These are phyloP conservation scores for Arctium minus DNA, from an alignment of 129 eudicot species.

Conservation along the genomic window DNA sequence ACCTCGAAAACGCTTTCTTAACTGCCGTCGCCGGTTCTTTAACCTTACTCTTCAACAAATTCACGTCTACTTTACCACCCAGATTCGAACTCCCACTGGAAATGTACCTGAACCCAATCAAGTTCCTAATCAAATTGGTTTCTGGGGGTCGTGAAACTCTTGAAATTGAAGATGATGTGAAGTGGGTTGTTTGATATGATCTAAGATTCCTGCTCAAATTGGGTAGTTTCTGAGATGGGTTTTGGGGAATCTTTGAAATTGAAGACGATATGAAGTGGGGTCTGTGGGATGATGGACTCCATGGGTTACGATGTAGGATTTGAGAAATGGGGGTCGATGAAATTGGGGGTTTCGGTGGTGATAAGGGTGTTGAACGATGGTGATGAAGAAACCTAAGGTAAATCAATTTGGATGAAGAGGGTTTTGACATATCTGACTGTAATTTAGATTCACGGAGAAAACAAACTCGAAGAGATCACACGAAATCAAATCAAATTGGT, in stretches of 20 bases:
- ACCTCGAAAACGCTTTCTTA: slow-evolving; percentile 42
- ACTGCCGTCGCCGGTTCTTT: slow-evolving; percentile 48
- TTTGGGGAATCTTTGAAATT: slow-evolving; percentile 9
- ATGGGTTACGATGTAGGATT: slow-evolving; percentile 29
- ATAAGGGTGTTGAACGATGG: slow-evolving; percentile 30
- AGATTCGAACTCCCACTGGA: slow-evolving; percentile 30
- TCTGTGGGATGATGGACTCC: slow-evolving; percentile 4
- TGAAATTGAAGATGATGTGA: slow-evolving; percentile 25
- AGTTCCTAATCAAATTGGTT: slow-evolving; percentile 29
- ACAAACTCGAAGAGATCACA: slow-evolving; percentile 48
- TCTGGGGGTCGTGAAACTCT: slow-evolving; percentile 15
- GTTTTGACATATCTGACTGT: slow-evolving; percentile 53
- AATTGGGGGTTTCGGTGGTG: slow-evolving; percentile 30
- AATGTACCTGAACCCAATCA: slow-evolving; percentile 58
- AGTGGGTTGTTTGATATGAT: slow-evolving; percentile 6
- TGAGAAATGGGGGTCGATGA: slow-evolving; percentile 30
- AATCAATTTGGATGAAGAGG: slow-evolving; percentile 50
- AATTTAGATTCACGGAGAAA: slow-evolving; percentile 51
- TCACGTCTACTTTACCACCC: slow-evolving; percentile 35
- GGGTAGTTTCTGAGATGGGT: background rate
- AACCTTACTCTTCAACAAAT: slow-evolving; percentile 38
- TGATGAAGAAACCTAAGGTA: slow-evolving; percentile 34
- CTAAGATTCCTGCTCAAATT: background rate
- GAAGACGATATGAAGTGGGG: slow-evolving; percentile 9
- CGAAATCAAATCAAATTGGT: slow-evolving; percentile 13